Percentiles rank a stretch among this genome's conserved stretches.
These are phyloP conservation scores for Rhazya stricta DNA, from an alignment of 257 asterid species.

Conservation along the genomic window DNA sequence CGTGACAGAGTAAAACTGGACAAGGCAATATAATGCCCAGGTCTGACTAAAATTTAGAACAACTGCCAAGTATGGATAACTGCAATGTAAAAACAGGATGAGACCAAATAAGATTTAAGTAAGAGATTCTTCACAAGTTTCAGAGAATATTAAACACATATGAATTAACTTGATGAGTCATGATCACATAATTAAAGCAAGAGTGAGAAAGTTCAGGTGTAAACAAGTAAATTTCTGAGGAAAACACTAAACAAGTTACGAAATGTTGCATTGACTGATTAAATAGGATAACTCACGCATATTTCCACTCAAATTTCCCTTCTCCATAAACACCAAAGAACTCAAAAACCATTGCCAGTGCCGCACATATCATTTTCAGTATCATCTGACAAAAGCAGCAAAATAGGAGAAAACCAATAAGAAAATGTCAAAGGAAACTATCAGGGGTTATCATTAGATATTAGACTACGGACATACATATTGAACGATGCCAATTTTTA, in stretches of 20 bases:
- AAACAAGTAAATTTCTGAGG: neutral
- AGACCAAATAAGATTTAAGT: neutral
- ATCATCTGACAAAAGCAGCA: conserved; percentile 59
- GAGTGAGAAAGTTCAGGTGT: neutral
- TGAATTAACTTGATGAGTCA: neutral
- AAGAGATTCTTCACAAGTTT: neutral
- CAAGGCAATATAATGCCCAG: conserved; percentile 97
- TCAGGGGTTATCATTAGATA: neutral
- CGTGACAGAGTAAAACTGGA: conserved; percentile 90
- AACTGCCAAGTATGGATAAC: conserved; percentile 90
- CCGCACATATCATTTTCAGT: conserved; percentile 89
- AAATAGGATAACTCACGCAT: conserved; percentile 59
- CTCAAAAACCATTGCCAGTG: conserved; percentile 72
- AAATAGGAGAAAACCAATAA: conserved; percentile 14
- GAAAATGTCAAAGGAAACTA: neutral
- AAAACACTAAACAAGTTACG: neutral
- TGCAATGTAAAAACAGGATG: conserved; percentile 41
- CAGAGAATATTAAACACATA: neutral
- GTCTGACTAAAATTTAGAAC: conserved; percentile 96
- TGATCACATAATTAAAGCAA: neutral
- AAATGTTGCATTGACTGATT: neutral
- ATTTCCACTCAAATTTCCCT: conserved; percentile 92
- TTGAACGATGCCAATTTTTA: conserved; percentile 93
- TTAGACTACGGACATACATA: conserved; percentile 49
- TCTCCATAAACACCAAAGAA: conserved; percentile 84